These are phyloP conservation scores for Alternaria triticina DNA, from an alignment of 2,329 filamentous ascomycete species.

Conservation along the genomic window DNA sequence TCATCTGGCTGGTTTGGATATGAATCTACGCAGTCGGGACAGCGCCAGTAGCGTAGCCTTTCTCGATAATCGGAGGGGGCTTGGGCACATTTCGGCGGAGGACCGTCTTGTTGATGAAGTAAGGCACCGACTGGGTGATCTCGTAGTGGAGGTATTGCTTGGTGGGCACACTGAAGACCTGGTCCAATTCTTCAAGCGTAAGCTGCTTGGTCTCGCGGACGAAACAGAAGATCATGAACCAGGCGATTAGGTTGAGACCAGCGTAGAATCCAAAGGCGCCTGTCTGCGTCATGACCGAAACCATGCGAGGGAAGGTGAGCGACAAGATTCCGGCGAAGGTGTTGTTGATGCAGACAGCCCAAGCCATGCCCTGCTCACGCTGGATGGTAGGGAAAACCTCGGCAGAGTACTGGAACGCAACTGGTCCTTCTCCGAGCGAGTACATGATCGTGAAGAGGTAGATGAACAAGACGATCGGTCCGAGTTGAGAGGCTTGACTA, in stretches of 20 bases:
- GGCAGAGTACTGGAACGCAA: conserved; percentile 56
- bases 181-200: conserved; percentile 47
- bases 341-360: conserved; percentile 52
- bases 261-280: conserved; percentile 52
- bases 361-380: conserved; percentile 51
- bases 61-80: conserved; percentile 50
- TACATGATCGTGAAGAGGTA: conserved; percentile 35
- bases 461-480: conserved; percentile 43
- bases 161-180: conserved; percentile 47
- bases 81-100: conserved; percentile 46
- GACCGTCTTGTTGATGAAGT: conserved; percentile 51
- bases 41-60: conserved; percentile 9
- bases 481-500: conserved; percentile 32
- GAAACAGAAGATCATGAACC: conserved; percentile 50
- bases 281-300: conserved; percentile 45
- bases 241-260: conserved; percentile 49
- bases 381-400: conserved; percentile 48
- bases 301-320: conserved; percentile 50
- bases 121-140: conserved; percentile 48
- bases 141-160: conserved; percentile 49
- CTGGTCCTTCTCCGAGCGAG: conserved; percentile 54
- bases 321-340: conserved; percentile 50
- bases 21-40: conserved; percentile 1
- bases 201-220: conserved; percentile 50
- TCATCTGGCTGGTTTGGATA: not conserved